These are phyloP conservation scores for Colletotrichum liriopes DNA, from an alignment of 2,329 filamentous ascomycete genomes.

Conservation along the genomic window DNA sequence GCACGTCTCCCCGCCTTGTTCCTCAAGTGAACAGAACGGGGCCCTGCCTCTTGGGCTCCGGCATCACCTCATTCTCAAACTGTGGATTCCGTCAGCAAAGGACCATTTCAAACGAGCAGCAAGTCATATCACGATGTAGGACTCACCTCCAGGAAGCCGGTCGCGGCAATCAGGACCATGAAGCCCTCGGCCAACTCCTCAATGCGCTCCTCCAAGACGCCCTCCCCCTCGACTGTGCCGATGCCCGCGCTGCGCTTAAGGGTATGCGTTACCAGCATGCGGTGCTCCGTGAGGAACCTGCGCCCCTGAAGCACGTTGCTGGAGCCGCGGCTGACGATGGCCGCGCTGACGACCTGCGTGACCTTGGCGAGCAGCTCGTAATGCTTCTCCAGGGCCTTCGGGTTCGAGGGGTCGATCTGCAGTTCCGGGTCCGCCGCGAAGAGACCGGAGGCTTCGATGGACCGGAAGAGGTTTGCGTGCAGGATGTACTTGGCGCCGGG, in stretches of 20 bases:
- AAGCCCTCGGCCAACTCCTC: constrained; percentile 88
- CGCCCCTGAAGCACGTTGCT: constrained; percentile 88
- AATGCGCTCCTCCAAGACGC: constrained; percentile 72
- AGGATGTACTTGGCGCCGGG: constrained; percentile 90
- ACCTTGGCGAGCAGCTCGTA: constrained; percentile 87
- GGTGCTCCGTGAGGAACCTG: constrained; percentile 85
- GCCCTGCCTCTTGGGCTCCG: constrained; percentile 52
- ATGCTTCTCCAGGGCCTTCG: constrained; percentile 82
- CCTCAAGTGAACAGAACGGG: constrained; percentile 59
- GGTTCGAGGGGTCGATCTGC: constrained; percentile 81
- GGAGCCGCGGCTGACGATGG: constrained; percentile 84
- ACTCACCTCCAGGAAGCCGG: constrained; percentile 88
- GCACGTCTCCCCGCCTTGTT: background rate
- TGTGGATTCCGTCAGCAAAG: constrained; percentile 44
- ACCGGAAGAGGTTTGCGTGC: constrained; percentile 88
- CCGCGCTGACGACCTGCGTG: constrained; percentile 85
- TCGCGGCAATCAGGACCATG: constrained; percentile 85
- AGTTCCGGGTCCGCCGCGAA: constrained; percentile 95
- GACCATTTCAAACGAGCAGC: background rate
- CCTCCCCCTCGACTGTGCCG: constrained; percentile 63
- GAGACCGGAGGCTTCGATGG: constrained; percentile 85
- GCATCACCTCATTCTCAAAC: constrained; percentile 59
- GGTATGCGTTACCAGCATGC: constrained; percentile 87
- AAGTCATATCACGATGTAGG: too few relatives aligned
- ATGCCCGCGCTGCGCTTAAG: constrained; percentile 92